Evolutionary conservation across 179 eudicot species (phyloP), one percentile per base, ranked within the genome.

Genomic region (Camellia oleifera): DNA sequence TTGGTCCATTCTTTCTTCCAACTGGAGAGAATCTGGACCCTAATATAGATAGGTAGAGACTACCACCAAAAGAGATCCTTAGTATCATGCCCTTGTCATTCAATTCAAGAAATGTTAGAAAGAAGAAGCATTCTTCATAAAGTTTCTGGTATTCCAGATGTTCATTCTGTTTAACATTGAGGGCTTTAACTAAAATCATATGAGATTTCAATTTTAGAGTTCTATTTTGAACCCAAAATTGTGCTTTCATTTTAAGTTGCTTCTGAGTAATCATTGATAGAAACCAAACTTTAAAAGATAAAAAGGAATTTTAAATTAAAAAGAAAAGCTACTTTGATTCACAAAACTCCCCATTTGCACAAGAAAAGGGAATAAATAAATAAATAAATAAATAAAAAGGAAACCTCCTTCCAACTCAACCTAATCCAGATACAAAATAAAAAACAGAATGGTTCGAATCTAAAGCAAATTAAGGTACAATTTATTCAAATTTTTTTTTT

Each of bases 401-500:
- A n/a, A 46, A 70, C 40, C 57, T 70, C 74, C 74, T 70, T n/a
- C 73, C 57, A 2, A 71, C 57, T 12, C 7, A 71, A 18, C 74
- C 20, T 32, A 13, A 12, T 15, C 44, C 50, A 5, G 13, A 13
- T 67, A 46, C 23, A 42, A 67, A 2, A 48, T 48, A 48, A 48
- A 48, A 48, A 48, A 48, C 7, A 48, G 7, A 48, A 4, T 48
- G 52, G 7, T 48, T 48, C 40, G 40, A 32, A 32, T 32, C 40
- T 32, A 32, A 32, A 32, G 40, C 40, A 32, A 48, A 48, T 48
- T 48, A 48, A 48, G 14, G 17, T 57, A 17, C 62, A 57, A 57
- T 57, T 57, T 5, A 12, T 57, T 57, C 3, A n/a, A 15, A 9
- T 69, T 45, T 17, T n/a, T 17, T 6, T 6, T 9, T 8, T 8